Conservation (phyloP, 1,284 basidiomycete genomes). For the Coriolopsis trogii region DNA sequence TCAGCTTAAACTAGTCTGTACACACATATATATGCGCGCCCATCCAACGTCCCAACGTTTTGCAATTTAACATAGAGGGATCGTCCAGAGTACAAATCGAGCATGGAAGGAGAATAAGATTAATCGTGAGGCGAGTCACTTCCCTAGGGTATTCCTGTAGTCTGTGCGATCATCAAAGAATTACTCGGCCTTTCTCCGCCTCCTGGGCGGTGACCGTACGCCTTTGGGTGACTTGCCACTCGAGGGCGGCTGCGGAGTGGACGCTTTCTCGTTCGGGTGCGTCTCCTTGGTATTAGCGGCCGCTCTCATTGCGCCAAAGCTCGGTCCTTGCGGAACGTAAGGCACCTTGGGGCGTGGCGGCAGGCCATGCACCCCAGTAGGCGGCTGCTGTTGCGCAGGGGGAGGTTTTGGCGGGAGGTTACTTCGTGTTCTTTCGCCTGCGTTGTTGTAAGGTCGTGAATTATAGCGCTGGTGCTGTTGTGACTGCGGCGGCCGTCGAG, state of each 20-base stretch:
- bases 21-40: neutral
- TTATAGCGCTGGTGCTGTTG: conserved; percentile 2
- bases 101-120: neutral
- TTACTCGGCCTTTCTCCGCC: conserved; percentile 7
- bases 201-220: conserved; percentile 4
- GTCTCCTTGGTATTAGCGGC: neutral
- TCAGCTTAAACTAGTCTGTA: neutral
- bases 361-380: neutral
- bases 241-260: neutral
- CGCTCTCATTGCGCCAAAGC: conserved; percentile 1
- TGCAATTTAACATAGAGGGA: too few relatives aligned
- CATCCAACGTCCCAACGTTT: too few relatives aligned
- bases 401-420: neutral
- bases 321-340: conserved; percentile 13
- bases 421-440: neutral
- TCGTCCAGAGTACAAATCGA: neutral
- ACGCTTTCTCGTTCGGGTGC: neutral
- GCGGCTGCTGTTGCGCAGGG: neutral
- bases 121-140: too few relatives aligned
- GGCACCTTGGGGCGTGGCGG: conserved; percentile 6
- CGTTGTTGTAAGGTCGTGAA: neutral
- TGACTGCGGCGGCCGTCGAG: conserved; percentile 1
- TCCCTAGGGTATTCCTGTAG: too few relatives aligned
- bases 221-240: neutral
- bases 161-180: too few relatives aligned